Base-by-base conservation (phyloP, 2,329 filamentous ascomycete genomes). In the Geosmithia flava region DNA sequence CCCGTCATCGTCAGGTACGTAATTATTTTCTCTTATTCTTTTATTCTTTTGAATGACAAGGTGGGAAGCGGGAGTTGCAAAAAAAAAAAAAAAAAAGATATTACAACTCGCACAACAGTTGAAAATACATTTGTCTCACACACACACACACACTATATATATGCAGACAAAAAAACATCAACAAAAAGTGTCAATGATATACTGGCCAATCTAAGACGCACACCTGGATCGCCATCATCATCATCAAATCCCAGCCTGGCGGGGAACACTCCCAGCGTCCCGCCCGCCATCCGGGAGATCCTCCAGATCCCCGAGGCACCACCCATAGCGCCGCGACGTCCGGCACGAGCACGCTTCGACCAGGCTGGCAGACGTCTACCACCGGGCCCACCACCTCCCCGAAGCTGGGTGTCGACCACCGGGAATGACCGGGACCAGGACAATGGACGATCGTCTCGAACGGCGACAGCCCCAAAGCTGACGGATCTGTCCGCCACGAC, bases 251-350 rank as follows among this genome's bases (percentile, higher is more conserved):
- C 51, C 54, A 57, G 52, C 23, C 8, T 27, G 23, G 56, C 61
- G 50, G 55, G 60, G 45, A 60, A 60, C 49, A 56, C 62, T 30
- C 76, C 75, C n/a, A 80, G 74, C 50, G 68, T 83, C 2, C 79
- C 78, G 47, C 78, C 79, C 4, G 65, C 69, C 47, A 71, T 83
- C 55, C 73, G 76, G 50, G 68, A 74, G 51, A 72, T 82, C 50
- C 71, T 83, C 47, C 72, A 77, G 55, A 69, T 80, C 49, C 76
- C 76, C 50, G 76, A 80, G 55, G 72, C 73, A 27, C 76, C 75
- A 20, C 59, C 68, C 10, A 76, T 74, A 27, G 59, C 61, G 23
- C 74, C 75, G 23, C 68, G 76, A 49, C 66, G 70, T 42, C 64
- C 63, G 20, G 58, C 58, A 50, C 66, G 70, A 47, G 55, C 58